Evolutionary conservation across 306 rosid genomes (phyloP).

Genomic region (Elaeagnus macrophylla): DNA sequence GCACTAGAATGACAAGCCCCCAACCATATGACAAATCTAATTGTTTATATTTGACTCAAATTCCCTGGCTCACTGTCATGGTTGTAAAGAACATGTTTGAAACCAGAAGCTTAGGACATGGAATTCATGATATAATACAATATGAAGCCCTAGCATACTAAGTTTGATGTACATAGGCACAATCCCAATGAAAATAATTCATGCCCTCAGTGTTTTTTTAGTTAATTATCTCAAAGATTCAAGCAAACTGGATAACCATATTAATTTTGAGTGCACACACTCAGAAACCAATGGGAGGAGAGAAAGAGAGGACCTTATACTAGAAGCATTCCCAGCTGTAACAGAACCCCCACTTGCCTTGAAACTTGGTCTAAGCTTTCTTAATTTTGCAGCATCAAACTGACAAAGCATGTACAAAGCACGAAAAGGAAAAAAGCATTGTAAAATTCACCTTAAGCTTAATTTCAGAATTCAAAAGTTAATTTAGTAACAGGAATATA

Average conservation of each 20-base stretch:
- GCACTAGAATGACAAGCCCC: not conserved
- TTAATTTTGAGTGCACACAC: not conserved
- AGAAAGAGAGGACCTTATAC: constrained; percentile 40
- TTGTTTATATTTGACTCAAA: not conserved
- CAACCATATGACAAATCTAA: not conserved
- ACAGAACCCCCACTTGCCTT: constrained; percentile 72
- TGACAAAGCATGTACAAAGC: constrained; percentile 21
- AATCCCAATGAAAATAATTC: not conserved
- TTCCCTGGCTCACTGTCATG: not conserved
- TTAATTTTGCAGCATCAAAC: constrained; percentile 84
- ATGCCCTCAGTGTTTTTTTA: not conserved
- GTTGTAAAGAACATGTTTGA: not conserved
- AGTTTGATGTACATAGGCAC: not conserved
- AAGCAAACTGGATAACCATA: not conserved
- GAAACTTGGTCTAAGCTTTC: constrained; percentile 76
- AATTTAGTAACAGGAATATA: not conserved
- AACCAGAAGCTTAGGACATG: not conserved
- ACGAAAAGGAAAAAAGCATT: constrained; percentile 1
- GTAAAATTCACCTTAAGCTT: not conserved
- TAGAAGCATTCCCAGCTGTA: constrained; percentile 94
- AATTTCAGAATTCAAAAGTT: not conserved
- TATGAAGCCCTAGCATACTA: not conserved
- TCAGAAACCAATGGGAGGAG: not conserved
- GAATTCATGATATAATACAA: not conserved
- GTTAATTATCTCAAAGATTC: not conserved